phyloP scores from a whole-genome alignment of 1,284 basidiomycete species.

The Coniophora puteana region DNA sequence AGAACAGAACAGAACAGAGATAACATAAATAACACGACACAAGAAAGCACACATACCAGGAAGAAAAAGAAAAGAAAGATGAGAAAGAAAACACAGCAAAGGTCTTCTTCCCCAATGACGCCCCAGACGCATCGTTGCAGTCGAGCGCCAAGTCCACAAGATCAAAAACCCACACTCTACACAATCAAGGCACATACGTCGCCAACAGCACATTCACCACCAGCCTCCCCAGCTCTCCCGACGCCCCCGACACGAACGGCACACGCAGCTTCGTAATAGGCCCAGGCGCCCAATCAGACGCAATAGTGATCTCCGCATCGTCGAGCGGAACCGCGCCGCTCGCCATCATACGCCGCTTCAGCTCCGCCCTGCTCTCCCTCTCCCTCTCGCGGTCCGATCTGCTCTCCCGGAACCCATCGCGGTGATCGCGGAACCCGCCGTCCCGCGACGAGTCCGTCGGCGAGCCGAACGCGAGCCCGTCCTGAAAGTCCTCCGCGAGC shows the following conservation, averaged over 20 bases:
- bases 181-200: constrained; percentile 45
- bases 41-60: background rate
- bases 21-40: background rate
- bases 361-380: constrained; percentile 29
- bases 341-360: constrained; percentile 49
- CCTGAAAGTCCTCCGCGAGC: constrained; percentile 2
- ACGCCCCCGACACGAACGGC: constrained; percentile 61
- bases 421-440: background rate
- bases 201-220: constrained; percentile 71
- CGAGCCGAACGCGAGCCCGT: no score
- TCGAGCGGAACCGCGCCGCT: constrained; percentile 63
- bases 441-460: no score
- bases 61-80: no score
- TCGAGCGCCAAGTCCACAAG: background rate
- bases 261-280: constrained; percentile 64
- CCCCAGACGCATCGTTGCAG: no score
- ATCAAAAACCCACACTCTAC: constrained; percentile 5
- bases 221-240: constrained; percentile 64
- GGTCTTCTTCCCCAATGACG: no score
- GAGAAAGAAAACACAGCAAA: no score
- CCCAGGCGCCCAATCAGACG: constrained; percentile 51
- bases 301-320: constrained; percentile 58
- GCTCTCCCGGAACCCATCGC: no score
- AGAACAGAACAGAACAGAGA: no score
- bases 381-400: constrained; percentile 41